A percentile compares a stretch with the other conserved stretches of the same genome.
phyloP scores from a whole-genome alignment of 345 rosid species.

The Hibiscus syriacus region DNA sequence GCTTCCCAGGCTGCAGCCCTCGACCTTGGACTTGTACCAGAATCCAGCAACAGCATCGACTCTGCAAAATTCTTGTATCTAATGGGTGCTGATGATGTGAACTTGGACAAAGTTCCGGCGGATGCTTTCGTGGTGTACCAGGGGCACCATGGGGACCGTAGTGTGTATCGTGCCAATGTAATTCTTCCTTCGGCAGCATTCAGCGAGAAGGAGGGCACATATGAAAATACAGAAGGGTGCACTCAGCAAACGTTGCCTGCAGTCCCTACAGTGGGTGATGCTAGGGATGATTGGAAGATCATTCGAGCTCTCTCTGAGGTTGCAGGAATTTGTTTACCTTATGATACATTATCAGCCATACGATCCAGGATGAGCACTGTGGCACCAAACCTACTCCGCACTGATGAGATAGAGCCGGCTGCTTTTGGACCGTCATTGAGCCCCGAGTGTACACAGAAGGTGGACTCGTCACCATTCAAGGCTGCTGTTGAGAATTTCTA shows the following conservation, averaged over 20 bases:
- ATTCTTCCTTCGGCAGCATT: slow-evolving; percentile 90
- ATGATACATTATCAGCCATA: slow-evolving; percentile 57
- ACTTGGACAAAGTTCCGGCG: slow-evolving; percentile 67
- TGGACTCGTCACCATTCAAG: slow-evolving; percentile 52
- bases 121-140: slow-evolving; percentile 95
- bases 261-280: slow-evolving; percentile 95
- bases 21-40: slow-evolving; percentile 93
- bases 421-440: slow-evolving; percentile 57
- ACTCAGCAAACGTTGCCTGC: slow-evolving; percentile 89
- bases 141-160: slow-evolving; percentile 91
- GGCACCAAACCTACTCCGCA: slow-evolving; percentile 72
- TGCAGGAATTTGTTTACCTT: slow-evolving; percentile 65
- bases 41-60: slow-evolving; percentile 54
- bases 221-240: slow-evolving; percentile 89
- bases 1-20: slow-evolving; percentile 99
- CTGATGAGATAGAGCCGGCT: slow-evolving; percentile 78
- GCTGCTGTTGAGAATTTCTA: slow-evolving; percentile 68
- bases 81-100: slow-evolving; percentile 95
- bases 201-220: slow-evolving; percentile 92
- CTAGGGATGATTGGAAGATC: slow-evolving; percentile 97
- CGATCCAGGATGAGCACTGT: slow-evolving; percentile 67
- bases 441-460: slow-evolving; percentile 36
- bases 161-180: slow-evolving; percentile 85
- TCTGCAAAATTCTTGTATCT: slow-evolving; percentile 80
- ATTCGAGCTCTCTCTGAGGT: slow-evolving; percentile 88